A percentile compares a stretch with the other conserved stretches of the same genome.
Evolutionary conservation across 2,329 filamentous ascomycete species (phyloP).

Genomic region (Fusarium musae): DNA sequence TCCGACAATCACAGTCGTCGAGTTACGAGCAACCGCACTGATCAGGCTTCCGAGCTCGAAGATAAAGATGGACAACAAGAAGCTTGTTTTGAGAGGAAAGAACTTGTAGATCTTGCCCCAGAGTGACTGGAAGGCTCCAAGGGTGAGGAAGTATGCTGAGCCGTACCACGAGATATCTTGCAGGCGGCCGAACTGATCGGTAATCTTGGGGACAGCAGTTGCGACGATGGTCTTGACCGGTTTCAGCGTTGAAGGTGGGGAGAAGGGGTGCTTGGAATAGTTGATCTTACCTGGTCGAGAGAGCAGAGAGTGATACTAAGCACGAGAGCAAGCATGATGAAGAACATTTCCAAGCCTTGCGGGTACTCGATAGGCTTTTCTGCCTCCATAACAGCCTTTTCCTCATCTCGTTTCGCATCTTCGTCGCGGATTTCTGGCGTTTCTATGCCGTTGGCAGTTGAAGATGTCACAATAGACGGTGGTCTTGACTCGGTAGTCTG

Average conservation of each 20-base stretch:
- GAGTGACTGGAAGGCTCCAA: background rate
- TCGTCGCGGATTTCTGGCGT: accelerated
- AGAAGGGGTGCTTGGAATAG: accelerated
- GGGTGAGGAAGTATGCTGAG: slow-evolving; percentile 53
- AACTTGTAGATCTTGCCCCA: slow-evolving; percentile 60
- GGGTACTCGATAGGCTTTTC: background rate
- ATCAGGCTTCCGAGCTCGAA: slow-evolving; percentile 66
- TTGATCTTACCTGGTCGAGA: background rate
- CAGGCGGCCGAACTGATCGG: slow-evolving; percentile 61
- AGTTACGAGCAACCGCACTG: slow-evolving; percentile 58
- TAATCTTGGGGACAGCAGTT: slow-evolving; percentile 64
- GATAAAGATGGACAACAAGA: slow-evolving; percentile 58
- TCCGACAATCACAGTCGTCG: slow-evolving; percentile 61
- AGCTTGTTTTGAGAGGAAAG: slow-evolving; percentile 62
- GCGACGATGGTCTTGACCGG: background rate
- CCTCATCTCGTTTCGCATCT: accelerated
- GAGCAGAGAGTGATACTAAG: background rate
- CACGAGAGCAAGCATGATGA: background rate
- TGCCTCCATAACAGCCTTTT: accelerated
- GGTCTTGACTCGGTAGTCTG: background rate
- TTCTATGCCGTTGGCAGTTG: background rate
- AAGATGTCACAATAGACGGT: background rate
- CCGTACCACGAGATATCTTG: slow-evolving; percentile 69
- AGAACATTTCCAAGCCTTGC: background rate
- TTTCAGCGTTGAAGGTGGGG: accelerated